phyloP scores from a whole-genome alignment of 1,284 basidiomycete species.

The Boletellus deceptivus region DNA sequence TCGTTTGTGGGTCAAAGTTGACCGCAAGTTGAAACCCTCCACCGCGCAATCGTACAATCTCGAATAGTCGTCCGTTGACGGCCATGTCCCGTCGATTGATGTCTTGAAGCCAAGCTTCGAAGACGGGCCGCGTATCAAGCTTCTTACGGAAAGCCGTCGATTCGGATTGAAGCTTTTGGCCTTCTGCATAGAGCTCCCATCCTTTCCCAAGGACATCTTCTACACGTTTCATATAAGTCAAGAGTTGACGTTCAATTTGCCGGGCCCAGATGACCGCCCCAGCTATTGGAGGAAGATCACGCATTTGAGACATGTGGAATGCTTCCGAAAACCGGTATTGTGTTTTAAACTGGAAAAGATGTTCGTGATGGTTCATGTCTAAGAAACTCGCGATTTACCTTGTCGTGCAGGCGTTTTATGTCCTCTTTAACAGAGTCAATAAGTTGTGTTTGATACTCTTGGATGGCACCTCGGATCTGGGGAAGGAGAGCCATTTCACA shows the following conservation, averaged over 20 bases:
- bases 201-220: constrained; percentile 98
- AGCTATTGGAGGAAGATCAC: constrained; percentile 94
- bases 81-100: constrained; percentile 92
- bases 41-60: constrained; percentile 82
- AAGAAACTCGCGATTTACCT: constrained; percentile 44
- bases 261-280: constrained; percentile 98
- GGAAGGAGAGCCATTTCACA: neutral
- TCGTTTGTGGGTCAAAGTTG: constrained; percentile 97
- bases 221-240: constrained; percentile 98
- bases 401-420: constrained; percentile 93
- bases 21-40: constrained; percentile 88
- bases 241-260: constrained; percentile 95
- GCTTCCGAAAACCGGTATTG: constrained; percentile 95
- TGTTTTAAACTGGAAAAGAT: constrained; percentile 70
- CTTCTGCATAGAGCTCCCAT: constrained; percentile 99
- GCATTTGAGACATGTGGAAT: constrained; percentile 97
- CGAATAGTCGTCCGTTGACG: constrained; percentile 94
- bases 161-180: constrained; percentile 94
- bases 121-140: constrained; percentile 91
- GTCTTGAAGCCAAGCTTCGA: constrained; percentile 95
- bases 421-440: constrained; percentile 98
- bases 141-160: constrained; percentile 92
- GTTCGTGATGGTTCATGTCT: constrained; percentile 9
- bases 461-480: constrained; percentile 93
- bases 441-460: constrained; percentile 97